These are phyloP conservation scores for Cymbopogon citratus DNA, from an alignment of 176 grass and related monocot species.

Conservation along the genomic window DNA sequence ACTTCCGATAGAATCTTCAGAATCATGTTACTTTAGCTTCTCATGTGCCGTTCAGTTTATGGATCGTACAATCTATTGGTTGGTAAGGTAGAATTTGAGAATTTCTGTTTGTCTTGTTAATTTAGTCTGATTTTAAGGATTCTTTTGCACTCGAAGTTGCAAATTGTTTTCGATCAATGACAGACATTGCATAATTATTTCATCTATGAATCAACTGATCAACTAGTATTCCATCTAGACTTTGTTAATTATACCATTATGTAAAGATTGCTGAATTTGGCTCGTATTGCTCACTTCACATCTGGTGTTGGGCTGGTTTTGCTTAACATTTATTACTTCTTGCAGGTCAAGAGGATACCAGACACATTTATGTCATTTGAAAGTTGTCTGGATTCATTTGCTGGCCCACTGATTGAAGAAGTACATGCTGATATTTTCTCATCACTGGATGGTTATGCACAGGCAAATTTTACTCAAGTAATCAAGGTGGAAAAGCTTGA, in stretches of 20 bases:
- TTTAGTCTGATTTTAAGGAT: not conserved
- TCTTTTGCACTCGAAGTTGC: not conserved
- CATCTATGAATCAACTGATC: no score
- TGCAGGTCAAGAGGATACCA: constrained; percentile 44
- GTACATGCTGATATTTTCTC: constrained; percentile 38
- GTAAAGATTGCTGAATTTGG: not conserved
- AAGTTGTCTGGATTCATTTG: constrained; percentile 36
- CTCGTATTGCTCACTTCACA: not conserved
- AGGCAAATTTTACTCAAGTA: constrained; percentile 30
- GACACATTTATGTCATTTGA: constrained; percentile 15
- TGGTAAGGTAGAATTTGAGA: not conserved
- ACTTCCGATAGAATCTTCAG: not conserved
- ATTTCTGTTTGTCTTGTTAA: not conserved
- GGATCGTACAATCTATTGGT: not conserved
- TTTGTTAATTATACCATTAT: no score
- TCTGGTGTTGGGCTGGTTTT: not conserved
- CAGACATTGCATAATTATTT: not conserved
- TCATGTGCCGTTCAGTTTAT: not conserved
- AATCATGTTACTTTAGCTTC: not conserved
- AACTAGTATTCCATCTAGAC: no score
- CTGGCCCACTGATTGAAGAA: constrained; percentile 51
- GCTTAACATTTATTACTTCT: not conserved
- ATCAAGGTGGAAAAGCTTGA: constrained; percentile 12
- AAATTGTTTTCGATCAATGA: not conserved
- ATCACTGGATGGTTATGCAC: constrained; percentile 27